These are phyloP conservation scores for Hyphopichia fennica DNA, from an alignment of 1,139 yeast species.

Conservation along the genomic window DNA sequence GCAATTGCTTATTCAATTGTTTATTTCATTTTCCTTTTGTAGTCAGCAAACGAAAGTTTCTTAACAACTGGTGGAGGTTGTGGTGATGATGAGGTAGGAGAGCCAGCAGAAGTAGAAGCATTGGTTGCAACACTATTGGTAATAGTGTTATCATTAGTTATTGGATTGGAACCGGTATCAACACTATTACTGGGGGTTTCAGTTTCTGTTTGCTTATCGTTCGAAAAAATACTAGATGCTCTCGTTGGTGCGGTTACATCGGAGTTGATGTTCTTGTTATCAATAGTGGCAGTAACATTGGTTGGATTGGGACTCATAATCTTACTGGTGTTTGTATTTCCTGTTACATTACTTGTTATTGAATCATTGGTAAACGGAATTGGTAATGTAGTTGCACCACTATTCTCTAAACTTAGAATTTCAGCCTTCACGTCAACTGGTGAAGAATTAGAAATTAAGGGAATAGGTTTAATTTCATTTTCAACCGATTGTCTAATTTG, in stretches of 20 bases:
- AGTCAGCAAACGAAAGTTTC: constrained; percentile 81
- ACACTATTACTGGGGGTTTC: background rate
- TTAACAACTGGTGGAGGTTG: constrained; percentile 45
- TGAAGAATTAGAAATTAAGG: constrained; percentile 2
- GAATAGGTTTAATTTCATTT: constrained; percentile 14
- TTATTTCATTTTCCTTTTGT: constrained; percentile 64
- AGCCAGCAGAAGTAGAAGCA: background rate
- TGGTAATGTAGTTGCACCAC: background rate
- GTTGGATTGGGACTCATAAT: too few relatives aligned
- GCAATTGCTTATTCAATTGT: background rate
- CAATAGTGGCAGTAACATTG: background rate
- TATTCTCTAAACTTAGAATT: too few relatives aligned
- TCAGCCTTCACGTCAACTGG: background rate
- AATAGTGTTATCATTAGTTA: background rate
- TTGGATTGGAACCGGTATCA: background rate
- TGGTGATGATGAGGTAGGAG: constrained; percentile 1
- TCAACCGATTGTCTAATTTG: constrained; percentile 23
- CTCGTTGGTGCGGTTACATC: too few relatives aligned
- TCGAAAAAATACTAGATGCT: background rate
- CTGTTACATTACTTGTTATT: background rate
- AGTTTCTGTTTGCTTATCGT: background rate
- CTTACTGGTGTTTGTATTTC: background rate
- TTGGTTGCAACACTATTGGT: background rate
- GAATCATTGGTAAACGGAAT: background rate
- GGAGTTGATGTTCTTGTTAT: background rate